Base-by-base conservation (phyloP, 805 yeast genomes). In the Martiniozyma abietophila region DNA sequence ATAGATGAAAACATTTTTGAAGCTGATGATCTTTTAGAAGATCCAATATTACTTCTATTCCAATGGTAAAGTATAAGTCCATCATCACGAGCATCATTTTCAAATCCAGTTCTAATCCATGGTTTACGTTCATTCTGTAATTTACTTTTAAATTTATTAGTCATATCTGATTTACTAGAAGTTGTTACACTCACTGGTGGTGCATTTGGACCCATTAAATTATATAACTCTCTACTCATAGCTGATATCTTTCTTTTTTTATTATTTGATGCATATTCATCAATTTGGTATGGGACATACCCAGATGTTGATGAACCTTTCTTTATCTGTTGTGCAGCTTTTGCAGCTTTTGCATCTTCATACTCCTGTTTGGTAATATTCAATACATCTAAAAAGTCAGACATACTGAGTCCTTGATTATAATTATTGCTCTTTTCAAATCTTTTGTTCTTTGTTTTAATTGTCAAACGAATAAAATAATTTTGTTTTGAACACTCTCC, bases 161-260 rank as follows among this genome's bases (percentile, higher is more conserved):
- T 14, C 18, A 14, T 24, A 6, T 16, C 5, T 5, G 21, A 14
- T 34, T 54, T 59, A 18, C 51, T 61, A 4, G 35, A 5, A 7
- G 45, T 27, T 4, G 30, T 56, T n/a, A 69, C 70, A n/a, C 68
- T 69, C 6, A 70, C 72, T 0, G 97, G 88, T 1, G 98, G 96
- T 2, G 94, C 76, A 54, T 85, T 85, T 25, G 92, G 88, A 5
- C 99, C 98, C 26, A 92, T 63, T 34, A 94, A 66, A 44, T 80
- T 81, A 56, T 80, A 88, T 35, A 92, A 63, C 54, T 92, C 98
- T 46, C 97, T 70, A 42, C 83, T 88, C 74, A 89, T 80, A 18
- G 95, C 95, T 2, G 58, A 59, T 20, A 48, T 43, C 35, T 56
- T 62, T 36, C 57, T 59, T 47, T 54, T 58, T 41, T 62, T 59